These are phyloP conservation scores for Boletus rubroflammeus DNA, from an alignment of 768 basidiomycete genomes.

Conservation along the genomic window DNA sequence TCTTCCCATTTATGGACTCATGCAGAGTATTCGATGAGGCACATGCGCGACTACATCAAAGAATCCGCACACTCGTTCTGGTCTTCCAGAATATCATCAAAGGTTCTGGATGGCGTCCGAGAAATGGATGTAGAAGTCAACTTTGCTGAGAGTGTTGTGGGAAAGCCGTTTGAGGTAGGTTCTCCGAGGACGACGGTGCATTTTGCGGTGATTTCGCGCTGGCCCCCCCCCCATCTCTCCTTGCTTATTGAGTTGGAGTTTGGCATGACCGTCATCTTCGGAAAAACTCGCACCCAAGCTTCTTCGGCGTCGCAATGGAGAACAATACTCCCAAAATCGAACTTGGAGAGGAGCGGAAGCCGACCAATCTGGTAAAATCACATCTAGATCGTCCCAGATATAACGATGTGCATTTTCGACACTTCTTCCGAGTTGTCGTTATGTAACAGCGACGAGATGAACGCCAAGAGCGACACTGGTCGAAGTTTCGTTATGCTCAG, in stretches of 20 bases:
- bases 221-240: not conserved
- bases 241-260: slow-evolving; percentile 2
- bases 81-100: not conserved
- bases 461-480: not conserved
- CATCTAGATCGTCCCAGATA: slow-evolving; percentile 5
- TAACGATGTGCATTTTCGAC: not conserved
- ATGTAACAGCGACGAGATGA: not conserved
- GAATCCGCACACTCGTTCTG: not conserved
- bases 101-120: not conserved
- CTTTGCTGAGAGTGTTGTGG: slow-evolving; percentile 10
- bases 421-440: slow-evolving; percentile 1
- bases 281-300: not conserved
- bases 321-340: slow-evolving; percentile 4
- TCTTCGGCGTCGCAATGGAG: not conserved
- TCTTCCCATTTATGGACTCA: not conserved
- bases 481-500: not conserved
- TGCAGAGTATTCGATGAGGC: not conserved
- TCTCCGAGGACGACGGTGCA: slow-evolving; percentile 16
- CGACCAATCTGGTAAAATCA: slow-evolving; percentile 10
- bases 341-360: not conserved
- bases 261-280: slow-evolving; percentile 3
- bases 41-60: not conserved
- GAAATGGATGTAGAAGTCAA: not conserved
- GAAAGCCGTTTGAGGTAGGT: slow-evolving; percentile 1
- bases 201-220: not conserved